Evolutionary conservation across 352 stramenopile species (phyloP).

Genomic region (Thraustochytrium striatum): DNA sequence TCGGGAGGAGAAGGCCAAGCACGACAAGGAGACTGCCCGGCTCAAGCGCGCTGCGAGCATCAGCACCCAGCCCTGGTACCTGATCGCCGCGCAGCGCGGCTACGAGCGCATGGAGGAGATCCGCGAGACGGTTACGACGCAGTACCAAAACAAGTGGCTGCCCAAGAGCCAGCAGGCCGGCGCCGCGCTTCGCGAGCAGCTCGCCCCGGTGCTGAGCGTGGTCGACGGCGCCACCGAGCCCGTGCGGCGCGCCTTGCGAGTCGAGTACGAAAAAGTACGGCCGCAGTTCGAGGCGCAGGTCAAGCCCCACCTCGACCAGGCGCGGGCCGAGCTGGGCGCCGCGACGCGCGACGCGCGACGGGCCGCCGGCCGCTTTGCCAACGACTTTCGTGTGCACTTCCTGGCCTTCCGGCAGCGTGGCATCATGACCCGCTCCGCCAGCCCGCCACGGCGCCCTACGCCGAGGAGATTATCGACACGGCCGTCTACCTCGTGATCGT

Average conservation of each 20-base stretch:
- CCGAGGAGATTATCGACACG: slow-evolving; percentile 17
- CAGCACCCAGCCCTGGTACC: slow-evolving; percentile 62
- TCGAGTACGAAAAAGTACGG: neutral
- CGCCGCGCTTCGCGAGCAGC: neutral
- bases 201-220: neutral
- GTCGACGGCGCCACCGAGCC: slow-evolving; percentile 5
- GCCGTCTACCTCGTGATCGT: neutral
- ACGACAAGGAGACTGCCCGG: slow-evolving; percentile 66
- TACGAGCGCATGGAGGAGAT: slow-evolving; percentile 93
- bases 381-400: neutral
- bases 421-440: neutral
- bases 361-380: neutral
- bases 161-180: neutral
- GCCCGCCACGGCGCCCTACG: neutral
- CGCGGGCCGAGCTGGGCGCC: neutral
- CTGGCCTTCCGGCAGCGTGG: slow-evolving; percentile 5
- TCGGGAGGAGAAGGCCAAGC: slow-evolving; percentile 59
- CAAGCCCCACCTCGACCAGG: slow-evolving; percentile 23
- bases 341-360: neutral
- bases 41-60: slow-evolving; percentile 60
- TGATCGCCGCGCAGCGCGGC: slow-evolving; percentile 97
- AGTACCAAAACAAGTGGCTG: slow-evolving; percentile 59
- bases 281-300: slow-evolving; percentile 12
- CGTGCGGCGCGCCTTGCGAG: neutral
- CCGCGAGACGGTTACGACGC: slow-evolving; percentile 93